Evolutionary conservation across 2,329 filamentous ascomycete species (phyloP).

Genomic region (Ceratocystiopsis brevicomis): DNA sequence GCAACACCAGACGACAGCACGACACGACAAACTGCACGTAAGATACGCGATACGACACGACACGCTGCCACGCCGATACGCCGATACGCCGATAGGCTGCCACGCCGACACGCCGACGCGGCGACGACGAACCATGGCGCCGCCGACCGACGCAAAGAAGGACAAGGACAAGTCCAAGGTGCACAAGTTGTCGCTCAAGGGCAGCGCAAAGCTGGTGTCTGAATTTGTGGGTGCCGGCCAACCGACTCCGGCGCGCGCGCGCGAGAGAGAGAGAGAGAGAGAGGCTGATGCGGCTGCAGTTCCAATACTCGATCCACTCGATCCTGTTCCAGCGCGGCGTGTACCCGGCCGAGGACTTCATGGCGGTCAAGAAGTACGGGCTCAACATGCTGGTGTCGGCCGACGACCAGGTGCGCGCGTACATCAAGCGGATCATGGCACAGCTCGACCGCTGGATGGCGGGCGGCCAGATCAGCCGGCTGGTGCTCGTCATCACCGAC

Average conservation of each 20-base stretch:
- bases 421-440: slow-evolving; percentile 98
- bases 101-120: background rate
- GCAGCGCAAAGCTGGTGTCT: slow-evolving; percentile 67
- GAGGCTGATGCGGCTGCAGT: no score
- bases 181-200: slow-evolving; percentile 84
- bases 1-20: no score
- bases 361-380: slow-evolving; percentile 96
- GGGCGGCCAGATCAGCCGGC: slow-evolving; percentile 87
- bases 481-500: slow-evolving; percentile 90
- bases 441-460: slow-evolving; percentile 98
- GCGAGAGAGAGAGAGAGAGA: no score
- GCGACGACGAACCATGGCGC: slow-evolving; percentile 5
- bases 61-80: no score
- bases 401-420: slow-evolving; percentile 95
- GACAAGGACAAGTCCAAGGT: slow-evolving; percentile 65
- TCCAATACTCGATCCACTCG: slow-evolving; percentile 96
- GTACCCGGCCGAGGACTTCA: slow-evolving; percentile 92
- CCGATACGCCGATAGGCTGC: no score
- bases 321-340: slow-evolving; percentile 82
- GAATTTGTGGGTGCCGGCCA: slow-evolving; percentile 82
- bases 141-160: slow-evolving; percentile 9
- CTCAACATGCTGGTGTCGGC: slow-evolving; percentile 94
- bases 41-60: no score
- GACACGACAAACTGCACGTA: no score
- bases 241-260: no score